Evolutionary conservation across 352 stramenopile genomes (phyloP).

Genomic region (Thalassiosira hispida): DNA sequence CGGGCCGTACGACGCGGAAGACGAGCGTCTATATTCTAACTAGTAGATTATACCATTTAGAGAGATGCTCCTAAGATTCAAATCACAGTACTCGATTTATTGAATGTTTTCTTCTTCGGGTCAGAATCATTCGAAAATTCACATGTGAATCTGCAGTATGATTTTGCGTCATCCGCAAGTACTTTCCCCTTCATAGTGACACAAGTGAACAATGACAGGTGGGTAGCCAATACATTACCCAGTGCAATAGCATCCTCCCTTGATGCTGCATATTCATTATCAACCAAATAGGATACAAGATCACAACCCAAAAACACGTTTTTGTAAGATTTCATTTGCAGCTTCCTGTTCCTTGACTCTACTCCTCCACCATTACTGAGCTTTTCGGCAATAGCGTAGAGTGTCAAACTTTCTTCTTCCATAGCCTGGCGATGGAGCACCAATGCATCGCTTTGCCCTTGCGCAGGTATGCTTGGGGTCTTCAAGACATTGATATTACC

Average conservation of each 20-base stretch:
- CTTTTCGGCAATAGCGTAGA: constrained; percentile 25
- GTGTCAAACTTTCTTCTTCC: constrained; percentile 39
- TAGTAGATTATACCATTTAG: no score
- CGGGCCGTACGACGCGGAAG: constrained; percentile 2
- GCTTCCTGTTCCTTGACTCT: constrained; percentile 22
- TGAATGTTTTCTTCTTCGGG: background rate
- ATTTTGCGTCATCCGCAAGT: constrained; percentile 38
- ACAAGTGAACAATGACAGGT: constrained; percentile 34
- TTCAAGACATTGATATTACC: constrained; percentile 39
- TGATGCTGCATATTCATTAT: constrained; percentile 28
- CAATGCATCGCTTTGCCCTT: constrained; percentile 30
- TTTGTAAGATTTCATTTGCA: constrained; percentile 17
- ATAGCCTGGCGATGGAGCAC: constrained; percentile 42
- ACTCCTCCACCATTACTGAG: constrained; percentile 3
- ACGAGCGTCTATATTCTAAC: no score
- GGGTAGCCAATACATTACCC: constrained; percentile 20
- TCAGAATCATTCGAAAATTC: constrained; percentile 9
- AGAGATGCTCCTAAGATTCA: no score
- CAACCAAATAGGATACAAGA: constrained; percentile 29
- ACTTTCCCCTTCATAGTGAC: constrained; percentile 19
- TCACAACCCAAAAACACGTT: constrained; percentile 34
- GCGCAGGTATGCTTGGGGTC: background rate
- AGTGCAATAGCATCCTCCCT: constrained; percentile 40
- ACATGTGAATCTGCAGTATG: constrained; percentile 28
- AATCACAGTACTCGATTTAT: no score